Conservation (phyloP, 371 early-diverging fungal species). For the Lichtheimia hyalospora region DNA sequence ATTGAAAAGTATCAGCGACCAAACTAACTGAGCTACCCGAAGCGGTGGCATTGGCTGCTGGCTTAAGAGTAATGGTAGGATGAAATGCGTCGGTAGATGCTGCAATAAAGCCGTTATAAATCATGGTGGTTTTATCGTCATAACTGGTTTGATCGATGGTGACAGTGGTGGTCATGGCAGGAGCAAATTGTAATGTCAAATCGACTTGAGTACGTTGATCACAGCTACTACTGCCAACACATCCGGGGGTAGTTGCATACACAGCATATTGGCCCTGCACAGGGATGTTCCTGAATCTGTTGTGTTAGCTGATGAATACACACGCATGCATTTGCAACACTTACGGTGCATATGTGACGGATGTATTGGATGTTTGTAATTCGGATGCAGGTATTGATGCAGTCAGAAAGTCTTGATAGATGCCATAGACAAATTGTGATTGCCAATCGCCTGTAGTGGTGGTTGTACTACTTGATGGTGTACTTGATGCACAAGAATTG, state of each 20-base stretch:
- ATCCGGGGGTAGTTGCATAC: constrained; percentile 67
- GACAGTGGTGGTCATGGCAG: constrained; percentile 27
- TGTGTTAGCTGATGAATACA: neutral
- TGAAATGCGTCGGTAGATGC: constrained; percentile 29
- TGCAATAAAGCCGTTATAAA: constrained; percentile 51
- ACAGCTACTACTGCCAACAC: constrained; percentile 61
- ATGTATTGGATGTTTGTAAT: constrained; percentile 31
- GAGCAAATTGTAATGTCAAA: constrained; percentile 41
- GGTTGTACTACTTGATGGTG: constrained; percentile 23
- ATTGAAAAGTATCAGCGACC: constrained; percentile 34
- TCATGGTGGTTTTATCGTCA: constrained; percentile 39
- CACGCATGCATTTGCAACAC: neutral
- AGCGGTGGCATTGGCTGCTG: constrained; percentile 20
- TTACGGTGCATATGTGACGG: constrained; percentile 56
- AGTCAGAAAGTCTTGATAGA: constrained; percentile 41
- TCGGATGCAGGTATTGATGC: constrained; percentile 34
- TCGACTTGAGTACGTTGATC: constrained; percentile 48
- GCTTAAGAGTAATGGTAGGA: constrained; percentile 26
- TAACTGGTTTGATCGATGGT: constrained; percentile 44
- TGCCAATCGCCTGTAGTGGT: constrained; percentile 37
- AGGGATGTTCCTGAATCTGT: constrained; percentile 44
- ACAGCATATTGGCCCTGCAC: constrained; percentile 65
- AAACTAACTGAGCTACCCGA: constrained; percentile 19
- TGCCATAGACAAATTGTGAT: constrained; percentile 32
- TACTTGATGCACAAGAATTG: constrained; percentile 8